These are phyloP conservation scores for Phytopythium sindhum DNA, from an alignment of 352 stramenopile species.

Conservation along the genomic window DNA sequence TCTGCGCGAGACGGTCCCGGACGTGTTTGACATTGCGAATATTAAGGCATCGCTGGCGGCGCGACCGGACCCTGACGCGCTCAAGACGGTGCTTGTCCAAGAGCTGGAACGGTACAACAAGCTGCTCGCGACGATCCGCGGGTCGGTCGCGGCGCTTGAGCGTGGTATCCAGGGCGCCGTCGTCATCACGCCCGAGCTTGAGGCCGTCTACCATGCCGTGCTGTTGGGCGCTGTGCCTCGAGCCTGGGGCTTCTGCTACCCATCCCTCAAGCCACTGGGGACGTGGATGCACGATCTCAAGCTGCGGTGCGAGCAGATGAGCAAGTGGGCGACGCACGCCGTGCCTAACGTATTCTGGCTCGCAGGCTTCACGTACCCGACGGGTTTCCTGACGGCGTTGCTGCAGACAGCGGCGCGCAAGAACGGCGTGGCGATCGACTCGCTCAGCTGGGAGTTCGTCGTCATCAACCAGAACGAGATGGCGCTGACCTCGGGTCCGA, in stretches of 20 bases:
- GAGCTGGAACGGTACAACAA: slow-evolving; percentile 95
- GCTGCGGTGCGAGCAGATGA: slow-evolving; percentile 88
- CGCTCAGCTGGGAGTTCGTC: slow-evolving; percentile 93
- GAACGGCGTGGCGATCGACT: slow-evolving; percentile 95
- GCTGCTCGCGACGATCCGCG: slow-evolving; percentile 74
- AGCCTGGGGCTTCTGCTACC: slow-evolving; percentile 93
- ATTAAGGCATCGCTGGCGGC: slow-evolving; percentile 68
- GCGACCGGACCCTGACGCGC: slow-evolving; percentile 85
- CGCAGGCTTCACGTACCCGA: slow-evolving; percentile 95
- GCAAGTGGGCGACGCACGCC: slow-evolving; percentile 79
- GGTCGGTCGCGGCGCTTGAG: slow-evolving; percentile 82
- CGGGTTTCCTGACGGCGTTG: slow-evolving; percentile 94
- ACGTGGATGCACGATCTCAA: slow-evolving; percentile 93
- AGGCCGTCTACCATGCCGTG: slow-evolving; percentile 91
- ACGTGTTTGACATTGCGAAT: slow-evolving; percentile 85
- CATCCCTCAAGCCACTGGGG: slow-evolving; percentile 92
- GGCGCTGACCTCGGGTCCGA: slow-evolving; percentile 75
- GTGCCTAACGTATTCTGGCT: slow-evolving; percentile 94
- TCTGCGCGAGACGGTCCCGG: slow-evolving; percentile 85
- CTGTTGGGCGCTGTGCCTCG: slow-evolving; percentile 85
- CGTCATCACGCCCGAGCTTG: slow-evolving; percentile 94
- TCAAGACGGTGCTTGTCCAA: slow-evolving; percentile 95
- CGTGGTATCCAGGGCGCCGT: slow-evolving; percentile 92
- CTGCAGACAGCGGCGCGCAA: slow-evolving; percentile 93
- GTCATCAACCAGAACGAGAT: slow-evolving; percentile 88